Conservation (phyloP, 805 yeast genomes). For the Candida railenensis region DNA sequence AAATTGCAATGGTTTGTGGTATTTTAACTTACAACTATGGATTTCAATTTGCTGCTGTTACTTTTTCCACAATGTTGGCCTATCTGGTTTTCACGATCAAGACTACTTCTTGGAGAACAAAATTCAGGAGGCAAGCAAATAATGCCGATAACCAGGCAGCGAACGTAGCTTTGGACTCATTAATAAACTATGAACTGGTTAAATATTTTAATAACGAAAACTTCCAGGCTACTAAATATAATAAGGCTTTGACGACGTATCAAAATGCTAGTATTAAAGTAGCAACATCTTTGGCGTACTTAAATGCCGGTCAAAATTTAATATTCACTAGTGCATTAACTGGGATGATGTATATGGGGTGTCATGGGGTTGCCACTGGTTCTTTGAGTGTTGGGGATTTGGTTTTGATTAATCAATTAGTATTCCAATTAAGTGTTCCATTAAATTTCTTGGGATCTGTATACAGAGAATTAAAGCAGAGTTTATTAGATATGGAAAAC, state of each 20-base stretch:
- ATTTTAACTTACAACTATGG: constrained; percentile 93
- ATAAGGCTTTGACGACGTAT: constrained; percentile 67
- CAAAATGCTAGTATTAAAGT: constrained; percentile 75
- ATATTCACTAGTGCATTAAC: constrained; percentile 89
- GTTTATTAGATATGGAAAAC: constrained; percentile 93
- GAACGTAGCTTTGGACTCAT: constrained; percentile 86
- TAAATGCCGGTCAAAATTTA: constrained; percentile 76
- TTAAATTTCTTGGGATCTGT: constrained; percentile 93
- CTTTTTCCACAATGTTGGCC: constrained; percentile 83
- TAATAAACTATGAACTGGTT: constrained; percentile 92
- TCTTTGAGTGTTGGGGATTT: constrained; percentile 88
- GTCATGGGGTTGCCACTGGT: constrained; percentile 86
- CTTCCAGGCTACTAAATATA: constrained; percentile 77
- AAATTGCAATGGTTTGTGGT: constrained; percentile 90
- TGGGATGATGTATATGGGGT: constrained; percentile 97
- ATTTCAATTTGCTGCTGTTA: constrained; percentile 80
- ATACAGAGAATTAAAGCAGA: constrained; percentile 90
- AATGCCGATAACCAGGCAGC: constrained; percentile 96
- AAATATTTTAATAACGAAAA: constrained; percentile 91
- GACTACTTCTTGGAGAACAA: constrained; percentile 96
- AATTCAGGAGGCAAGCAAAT: constrained; percentile 83
- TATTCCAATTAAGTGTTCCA: constrained; percentile 94
- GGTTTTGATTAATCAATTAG: constrained; percentile 91
- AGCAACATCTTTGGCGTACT: constrained; percentile 78
- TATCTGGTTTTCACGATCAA: constrained; percentile 84